Evolutionary conservation across 2,329 filamentous ascomycete genomes (phyloP).

Genomic region (Paracoccidioides lutzii): DNA sequence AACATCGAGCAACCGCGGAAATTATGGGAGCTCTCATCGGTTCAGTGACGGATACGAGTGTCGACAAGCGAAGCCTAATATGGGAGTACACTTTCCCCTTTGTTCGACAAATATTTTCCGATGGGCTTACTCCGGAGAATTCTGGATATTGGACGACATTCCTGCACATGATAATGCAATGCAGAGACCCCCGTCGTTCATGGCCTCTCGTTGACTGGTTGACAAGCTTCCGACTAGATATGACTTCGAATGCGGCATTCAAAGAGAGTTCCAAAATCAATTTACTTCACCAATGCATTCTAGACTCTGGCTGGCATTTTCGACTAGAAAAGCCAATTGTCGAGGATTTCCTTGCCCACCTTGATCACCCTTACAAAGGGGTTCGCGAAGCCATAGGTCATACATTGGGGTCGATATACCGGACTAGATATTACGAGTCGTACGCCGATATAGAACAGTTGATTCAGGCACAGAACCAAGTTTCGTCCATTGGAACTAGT

Average conservation of each 20-base stretch:
- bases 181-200: slow-evolving; percentile 75
- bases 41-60: slow-evolving; percentile 64
- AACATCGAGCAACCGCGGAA: slow-evolving; percentile 89
- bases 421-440: slow-evolving; percentile 86
- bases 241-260: slow-evolving; percentile 92
- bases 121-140: slow-evolving; percentile 89
- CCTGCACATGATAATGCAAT: slow-evolving; percentile 74
- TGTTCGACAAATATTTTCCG: slow-evolving; percentile 72
- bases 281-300: slow-evolving; percentile 74
- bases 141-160: slow-evolving; percentile 90
- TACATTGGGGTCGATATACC: slow-evolving; percentile 76
- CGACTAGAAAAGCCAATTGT: slow-evolving; percentile 77
- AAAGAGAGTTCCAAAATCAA: slow-evolving; percentile 97
- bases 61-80: slow-evolving; percentile 58
- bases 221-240: slow-evolving; percentile 76
- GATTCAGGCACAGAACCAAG: slow-evolving; percentile 62
- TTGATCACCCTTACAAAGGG: slow-evolving; percentile 96
- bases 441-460: slow-evolving; percentile 67
- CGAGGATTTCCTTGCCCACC: slow-evolving; percentile 74
- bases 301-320: slow-evolving; percentile 92
- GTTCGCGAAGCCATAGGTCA: slow-evolving; percentile 90
- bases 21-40: slow-evolving; percentile 77
- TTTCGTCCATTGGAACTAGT: slow-evolving; percentile 69
- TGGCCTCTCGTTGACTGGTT: slow-evolving; percentile 78
- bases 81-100: slow-evolving; percentile 90